Base-by-base conservation (phyloP, 306 rosid species). In the Prunus mume region DNA sequence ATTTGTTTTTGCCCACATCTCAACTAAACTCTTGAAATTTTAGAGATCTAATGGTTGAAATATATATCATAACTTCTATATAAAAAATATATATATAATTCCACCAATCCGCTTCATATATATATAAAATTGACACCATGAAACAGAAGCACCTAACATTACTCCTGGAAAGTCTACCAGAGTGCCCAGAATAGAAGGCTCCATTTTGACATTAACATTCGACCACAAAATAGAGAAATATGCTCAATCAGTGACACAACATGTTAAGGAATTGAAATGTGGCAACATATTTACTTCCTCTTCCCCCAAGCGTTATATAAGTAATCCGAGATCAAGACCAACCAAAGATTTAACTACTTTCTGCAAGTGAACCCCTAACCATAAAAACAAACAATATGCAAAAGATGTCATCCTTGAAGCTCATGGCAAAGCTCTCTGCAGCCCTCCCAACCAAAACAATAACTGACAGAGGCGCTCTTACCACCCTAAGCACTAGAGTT, bases 391-490 rank as follows among this genome's bases (percentile, higher is more conserved):
- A 41, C 13, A 12, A 55, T 38, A 6, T 32, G 65, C 24, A 41
- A 14, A 76, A 7, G 34, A 81, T 79, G 87, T 78, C 80, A 25
- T 61, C 68, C 64, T 55, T 85, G 60, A 76, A 79, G 22, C 60
- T 78, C 52, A 24, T 34, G 12, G 73, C 79, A 25, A 82, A 85
- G 20, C 38, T 88, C 50, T 69, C 76, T 30, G 57, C 58, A 68
- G 54, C 63, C 45, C 22, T 55, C 41, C 18, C 43, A n/a, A 18
- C 13, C 12, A 73, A 60, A 62, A 34, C 62, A 24, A 62, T 25
- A 15, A 17, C 62, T 12, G 67, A 58, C 8, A 41, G 41, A 65
- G 47, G 30, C 25, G 14, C 49, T 38, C 55, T 68, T 11, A 47
- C 30, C 43, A 51, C 19, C 9, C 49, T 65, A 65, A 65, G 69